Evolutionary conservation across 1,284 basidiomycete genomes (phyloP), one percentile per base, ranked within the genome.

Genomic region (Trichosporon ovoides): DNA sequence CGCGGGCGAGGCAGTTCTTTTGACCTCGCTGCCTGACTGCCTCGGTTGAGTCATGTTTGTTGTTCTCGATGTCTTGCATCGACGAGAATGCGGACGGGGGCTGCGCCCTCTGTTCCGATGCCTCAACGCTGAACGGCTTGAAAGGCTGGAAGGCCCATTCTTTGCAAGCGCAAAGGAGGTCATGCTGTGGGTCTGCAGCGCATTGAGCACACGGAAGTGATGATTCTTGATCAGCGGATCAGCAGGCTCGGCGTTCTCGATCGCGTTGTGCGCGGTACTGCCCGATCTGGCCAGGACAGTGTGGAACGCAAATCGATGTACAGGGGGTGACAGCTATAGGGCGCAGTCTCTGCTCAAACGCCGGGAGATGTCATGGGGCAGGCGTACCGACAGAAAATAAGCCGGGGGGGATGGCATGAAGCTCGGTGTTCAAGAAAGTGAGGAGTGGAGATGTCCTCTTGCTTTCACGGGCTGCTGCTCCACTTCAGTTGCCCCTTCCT

Each of bases 11-110:
- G 28, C 5, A 9, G 4, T 9, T 48, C 28, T 48, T 22, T 48
- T 22, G 24, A 22, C 28, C 43, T 6, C 12, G 10, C n/a, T n/a
- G 22, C n/a, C 24, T 16, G 22, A n/a, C 24, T 48, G 43, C 43
- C 43, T 31, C 24, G 43, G 43, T 31, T 48, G 43, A 48, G 43
- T 48, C 43, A 48, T 48, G 43, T 24, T 48, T 48, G 43, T 24
- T 43, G 38, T 48, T 48, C 14, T 48, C 7, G 9, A 4, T 7
- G 5, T 19, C n/a, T 14, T 16, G 24, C n/a, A 7, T 48, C n/a
- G 14, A 24, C 14, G 40, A 48, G 24, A 16, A 16, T 22, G 14
- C 7, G 18, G 20, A 7, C 43, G 43, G 28, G 43, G 43, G n/a
- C 16, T 48, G 43, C 43, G 43, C 43, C 43, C 43, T 48, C 22